phyloP scores from a whole-genome alignment of 768 basidiomycete species.

The Cantharellus cinnabarinus region DNA sequence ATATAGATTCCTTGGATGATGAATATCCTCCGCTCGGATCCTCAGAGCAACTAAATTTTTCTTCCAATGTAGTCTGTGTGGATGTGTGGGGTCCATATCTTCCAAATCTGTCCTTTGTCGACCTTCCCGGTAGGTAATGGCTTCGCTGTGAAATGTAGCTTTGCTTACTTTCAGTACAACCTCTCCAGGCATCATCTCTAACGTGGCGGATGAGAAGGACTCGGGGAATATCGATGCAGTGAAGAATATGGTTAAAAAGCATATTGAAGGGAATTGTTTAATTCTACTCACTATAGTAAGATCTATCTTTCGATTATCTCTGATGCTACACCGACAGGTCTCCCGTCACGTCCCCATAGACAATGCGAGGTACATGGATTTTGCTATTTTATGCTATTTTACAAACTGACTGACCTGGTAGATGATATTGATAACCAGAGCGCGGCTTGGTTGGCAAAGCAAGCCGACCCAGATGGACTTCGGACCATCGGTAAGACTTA shows the following conservation, averaged over 20 bases:
- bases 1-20: not conserved
- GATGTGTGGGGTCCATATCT: slow-evolving; percentile 25
- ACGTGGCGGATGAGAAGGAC: slow-evolving; percentile 20
- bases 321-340: not conserved
- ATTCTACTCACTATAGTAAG: slow-evolving; percentile 30
- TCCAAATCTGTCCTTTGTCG: slow-evolving; percentile 14
- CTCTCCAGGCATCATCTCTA: slow-evolving; percentile 34
- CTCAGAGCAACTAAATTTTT: slow-evolving; percentile 20
- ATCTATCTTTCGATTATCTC: not conserved
- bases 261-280: slow-evolving; percentile 33
- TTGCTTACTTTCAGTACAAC: not conserved
- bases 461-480: slow-evolving; percentile 31
- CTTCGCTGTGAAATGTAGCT: slow-evolving; percentile 3
- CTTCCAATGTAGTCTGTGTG: slow-evolving; percentile 30
- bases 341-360: slow-evolving; percentile 17
- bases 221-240: slow-evolving; percentile 24
- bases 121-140: slow-evolving; percentile 14
- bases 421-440: slow-evolving; percentile 50
- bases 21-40: slow-evolving; percentile 7
- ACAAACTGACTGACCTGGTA: slow-evolving; percentile 11
- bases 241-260: slow-evolving; percentile 24
- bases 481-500: slow-evolving; percentile 38
- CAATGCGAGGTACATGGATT: slow-evolving; percentile 37
- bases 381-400: slow-evolving; percentile 10
- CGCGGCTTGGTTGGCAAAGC: slow-evolving; percentile 32